Evolutionary conservation across 1,284 basidiomycete species (phyloP).

Genomic region (Trichosporon asahii): DNA sequence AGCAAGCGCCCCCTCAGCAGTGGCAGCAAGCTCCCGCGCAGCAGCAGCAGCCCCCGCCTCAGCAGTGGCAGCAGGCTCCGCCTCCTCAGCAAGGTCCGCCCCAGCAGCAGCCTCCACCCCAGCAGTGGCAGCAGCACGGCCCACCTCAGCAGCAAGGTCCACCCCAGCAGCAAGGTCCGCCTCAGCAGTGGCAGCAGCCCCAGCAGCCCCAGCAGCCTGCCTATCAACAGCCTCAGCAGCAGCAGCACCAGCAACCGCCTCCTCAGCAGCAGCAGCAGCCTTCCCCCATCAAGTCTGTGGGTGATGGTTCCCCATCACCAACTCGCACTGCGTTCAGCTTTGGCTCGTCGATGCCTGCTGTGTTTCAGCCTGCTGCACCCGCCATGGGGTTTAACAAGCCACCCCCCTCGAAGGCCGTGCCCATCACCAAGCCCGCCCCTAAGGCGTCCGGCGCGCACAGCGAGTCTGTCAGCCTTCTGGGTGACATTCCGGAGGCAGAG

Average conservation of each 20-base stretch:
- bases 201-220: neutral
- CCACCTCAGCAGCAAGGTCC: neutral
- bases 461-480: neutral
- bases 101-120: neutral
- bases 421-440: neutral
- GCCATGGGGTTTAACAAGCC: neutral
- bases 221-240: neutral
- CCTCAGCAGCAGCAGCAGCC: slow-evolving; percentile 1
- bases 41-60: neutral
- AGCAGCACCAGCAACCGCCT: neutral
- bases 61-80: neutral
- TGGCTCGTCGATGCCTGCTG: neutral
- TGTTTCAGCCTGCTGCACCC: neutral
- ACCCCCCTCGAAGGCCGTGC: neutral
- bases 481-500: neutral
- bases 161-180: neutral
- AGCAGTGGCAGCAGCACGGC: neutral
- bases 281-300: neutral
- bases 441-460: neutral
- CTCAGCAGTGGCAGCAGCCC: neutral
- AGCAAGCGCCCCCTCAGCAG: neutral
- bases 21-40: neutral
- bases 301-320: neutral
- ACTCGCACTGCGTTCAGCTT: neutral
- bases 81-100: neutral